These are phyloP conservation scores for Ceratobasidium sp. DNA, from an alignment of 1,284 basidiomycete genomes.

Conservation along the genomic window DNA sequence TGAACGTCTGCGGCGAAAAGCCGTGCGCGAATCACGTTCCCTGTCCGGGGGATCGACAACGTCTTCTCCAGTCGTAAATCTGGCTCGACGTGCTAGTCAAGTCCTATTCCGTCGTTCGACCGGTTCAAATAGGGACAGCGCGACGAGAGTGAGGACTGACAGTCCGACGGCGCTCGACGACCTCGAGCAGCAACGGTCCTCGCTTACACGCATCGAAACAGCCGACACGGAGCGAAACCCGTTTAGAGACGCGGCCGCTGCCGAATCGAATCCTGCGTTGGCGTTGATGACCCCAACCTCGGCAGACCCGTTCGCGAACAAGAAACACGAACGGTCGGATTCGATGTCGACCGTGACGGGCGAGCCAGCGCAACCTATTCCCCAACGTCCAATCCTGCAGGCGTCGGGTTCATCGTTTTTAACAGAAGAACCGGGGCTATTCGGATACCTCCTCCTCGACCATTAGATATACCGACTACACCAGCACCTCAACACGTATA, in stretches of 20 bases:
- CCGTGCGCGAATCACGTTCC: slow-evolving; percentile 31
- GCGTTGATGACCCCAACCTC: slow-evolving; percentile 24
- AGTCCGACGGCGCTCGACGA: slow-evolving; percentile 33
- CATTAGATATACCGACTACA: slow-evolving; percentile 33
- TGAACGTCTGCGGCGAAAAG: slow-evolving; percentile 34
- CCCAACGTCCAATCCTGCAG: slow-evolving; percentile 19
- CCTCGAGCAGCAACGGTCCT: slow-evolving; percentile 23
- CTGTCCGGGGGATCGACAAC: slow-evolving; percentile 9
- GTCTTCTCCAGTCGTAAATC: slow-evolving; percentile 13
- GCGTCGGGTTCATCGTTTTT: slow-evolving; percentile 8
- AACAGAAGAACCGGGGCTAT: not conserved
- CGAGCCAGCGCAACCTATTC: slow-evolving; percentile 21
- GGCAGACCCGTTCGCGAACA: slow-evolving; percentile 22
- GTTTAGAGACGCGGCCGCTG: slow-evolving; percentile 19
- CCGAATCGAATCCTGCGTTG: not conserved
- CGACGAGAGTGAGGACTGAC: slow-evolving; percentile 2
- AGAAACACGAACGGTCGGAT: slow-evolving; percentile 14
- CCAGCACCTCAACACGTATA: slow-evolving; percentile 32
- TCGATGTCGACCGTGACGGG: slow-evolving; percentile 33
- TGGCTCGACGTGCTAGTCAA: slow-evolving; percentile 24
- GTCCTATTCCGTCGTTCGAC: slow-evolving; percentile 27
- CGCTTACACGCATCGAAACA: slow-evolving; percentile 17
- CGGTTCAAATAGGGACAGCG: not conserved
- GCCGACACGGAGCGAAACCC: slow-evolving; percentile 24
- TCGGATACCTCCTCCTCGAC: slow-evolving; percentile 16